Percentiles rank a stretch among this genome's conserved stretches.
Conservation (phyloP, 768 basidiomycete genomes). For the Strobilomyces confusus region DNA sequence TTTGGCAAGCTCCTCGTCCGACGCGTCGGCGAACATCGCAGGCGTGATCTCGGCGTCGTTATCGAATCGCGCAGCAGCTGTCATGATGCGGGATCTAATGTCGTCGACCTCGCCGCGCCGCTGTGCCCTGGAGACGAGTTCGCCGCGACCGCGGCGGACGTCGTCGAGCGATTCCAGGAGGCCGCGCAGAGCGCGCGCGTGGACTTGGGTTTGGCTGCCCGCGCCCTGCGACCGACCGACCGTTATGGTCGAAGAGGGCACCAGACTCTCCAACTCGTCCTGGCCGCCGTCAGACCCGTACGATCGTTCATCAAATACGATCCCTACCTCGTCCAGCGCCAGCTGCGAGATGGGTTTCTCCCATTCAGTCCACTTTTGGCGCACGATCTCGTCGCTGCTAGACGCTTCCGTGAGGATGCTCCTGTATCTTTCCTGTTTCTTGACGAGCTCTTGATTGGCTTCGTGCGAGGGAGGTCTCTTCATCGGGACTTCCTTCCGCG, state of each 20-base stretch:
- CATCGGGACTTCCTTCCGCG: slow-evolving; percentile 47
- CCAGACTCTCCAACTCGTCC: slow-evolving; percentile 60
- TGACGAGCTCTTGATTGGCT: slow-evolving; percentile 70
- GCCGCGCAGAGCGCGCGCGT: slow-evolving; percentile 67
- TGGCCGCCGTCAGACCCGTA: slow-evolving; percentile 26
- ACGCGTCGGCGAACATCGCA: slow-evolving; percentile 83
- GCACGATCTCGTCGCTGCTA: slow-evolving; percentile 71
- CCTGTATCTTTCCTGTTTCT: slow-evolving; percentile 68
- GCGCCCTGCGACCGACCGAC: slow-evolving; percentile 33
- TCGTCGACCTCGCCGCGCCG: slow-evolving; percentile 66
- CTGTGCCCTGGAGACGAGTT: slow-evolving; percentile 62
- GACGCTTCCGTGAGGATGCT: slow-evolving; percentile 67
- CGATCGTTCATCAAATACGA: not conserved
- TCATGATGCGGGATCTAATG: slow-evolving; percentile 63
- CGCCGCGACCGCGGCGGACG: slow-evolving; percentile 53
- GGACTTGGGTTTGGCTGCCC: slow-evolving; percentile 50
- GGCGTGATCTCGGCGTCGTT: slow-evolving; percentile 69
- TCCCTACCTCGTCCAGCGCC: slow-evolving; percentile 56
- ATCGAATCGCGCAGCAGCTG: slow-evolving; percentile 62
- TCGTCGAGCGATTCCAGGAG: slow-evolving; percentile 80
- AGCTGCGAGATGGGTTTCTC: slow-evolving; percentile 66
- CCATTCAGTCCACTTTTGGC: slow-evolving; percentile 89
- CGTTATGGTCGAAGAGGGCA: slow-evolving; percentile 61
- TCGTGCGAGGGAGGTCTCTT: slow-evolving; percentile 68
- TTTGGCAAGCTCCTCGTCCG: slow-evolving; percentile 75